Evolutionary conservation across 2,329 filamentous ascomycete genomes (phyloP), one percentile per base, ranked within the genome.

Genomic region (Conoideocrella luteorostrata): DNA sequence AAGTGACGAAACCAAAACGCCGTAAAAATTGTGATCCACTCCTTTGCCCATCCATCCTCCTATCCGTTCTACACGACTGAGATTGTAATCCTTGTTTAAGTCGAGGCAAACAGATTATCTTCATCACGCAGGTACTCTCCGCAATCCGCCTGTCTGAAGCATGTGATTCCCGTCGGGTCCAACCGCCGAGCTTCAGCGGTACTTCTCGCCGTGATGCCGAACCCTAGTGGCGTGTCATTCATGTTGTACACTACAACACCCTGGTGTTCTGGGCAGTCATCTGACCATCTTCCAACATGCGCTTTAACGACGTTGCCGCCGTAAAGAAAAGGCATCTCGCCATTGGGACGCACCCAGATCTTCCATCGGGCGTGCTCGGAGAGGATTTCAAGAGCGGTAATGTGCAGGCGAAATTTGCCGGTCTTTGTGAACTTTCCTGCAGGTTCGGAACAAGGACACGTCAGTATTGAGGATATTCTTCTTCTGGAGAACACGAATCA

Each of bases 301-400:
- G 74, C 74, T 62, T 77, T 77, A 54, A 94, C 80, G 41, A 95
- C 75, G 65, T 97, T 90, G 45, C 88, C 87, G 42, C 93, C 93
- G 67, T 97, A 98, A 37, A 98, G 70, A 64, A 95, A 97, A 1
- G 93, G 91, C 89, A 96, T 95, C 59, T 94, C 90, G 53, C 93
- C 93, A 67, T 97, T 97, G 47, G 83, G 78, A 68, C 94, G 94
- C 54, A 98, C 84, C 89, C 90, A 97, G 55, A 97, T 82, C 79
- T 97, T 97, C 70, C 95, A 95, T 47, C 93, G 77, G 35, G 91
- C 91, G 64, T 96, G 88, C 52, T 88, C 84, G 45, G 90, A 86
- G 52, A 98, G 84, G 50, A 96, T 79, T 50, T 89, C 85, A 46
- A 98, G 74, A 15, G 77, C 86, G 2, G 91, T 97, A 60, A 97